Base-by-base conservation (phyloP, 139 green algal species). In the Dunaliella sp. region DNA sequence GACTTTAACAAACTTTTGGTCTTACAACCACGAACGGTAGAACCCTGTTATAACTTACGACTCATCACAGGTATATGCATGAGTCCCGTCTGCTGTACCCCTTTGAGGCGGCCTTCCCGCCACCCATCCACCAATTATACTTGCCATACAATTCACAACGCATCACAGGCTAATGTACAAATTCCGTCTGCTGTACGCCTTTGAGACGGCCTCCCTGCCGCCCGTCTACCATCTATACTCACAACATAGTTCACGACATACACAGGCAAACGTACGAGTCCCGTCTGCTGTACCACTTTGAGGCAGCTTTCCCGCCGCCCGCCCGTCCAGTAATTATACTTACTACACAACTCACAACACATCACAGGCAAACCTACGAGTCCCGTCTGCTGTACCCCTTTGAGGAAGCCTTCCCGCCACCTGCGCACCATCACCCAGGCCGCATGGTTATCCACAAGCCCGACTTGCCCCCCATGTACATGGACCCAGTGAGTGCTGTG, bases 381-480 rank as follows among this genome's bases (percentile, higher is more conserved):
- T 80, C 90, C 85, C 89, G 96, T 0, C 89, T 98, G 34, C 96
- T 97, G 88, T 58, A 84, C 34, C 94, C 94, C 0, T 98, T 97
- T 83, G 86, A 97, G 74, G 93, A 95, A 37, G 96, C 96, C 0
- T 73, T 98, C 30, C 95, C 95, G 2, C 93, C 94, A 1, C 96
- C 96, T 1, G 84, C 89, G 1, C 93, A 96, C 83, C 94, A 95
- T 83, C 91, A 96, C 86, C 85, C 88, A 76, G 72, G 94, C 30
- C 88, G 93, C 38, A 86, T 98, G 37, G 95, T 98, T 79, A 93
- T 97, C 21, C 91, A 95, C 86, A 97, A 98, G 88, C 92, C 93
- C 12, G 92, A 95, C 86, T 87, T 95, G 36, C 89, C 93, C 0
- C 85, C 87, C 2, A 81, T 48, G n/a, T n/a, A n/a, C n/a, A n/a